phyloP scores from a whole-genome alignment of 139 green algal genomes.

The Auxenochlorella pyrenoidosa region DNA sequence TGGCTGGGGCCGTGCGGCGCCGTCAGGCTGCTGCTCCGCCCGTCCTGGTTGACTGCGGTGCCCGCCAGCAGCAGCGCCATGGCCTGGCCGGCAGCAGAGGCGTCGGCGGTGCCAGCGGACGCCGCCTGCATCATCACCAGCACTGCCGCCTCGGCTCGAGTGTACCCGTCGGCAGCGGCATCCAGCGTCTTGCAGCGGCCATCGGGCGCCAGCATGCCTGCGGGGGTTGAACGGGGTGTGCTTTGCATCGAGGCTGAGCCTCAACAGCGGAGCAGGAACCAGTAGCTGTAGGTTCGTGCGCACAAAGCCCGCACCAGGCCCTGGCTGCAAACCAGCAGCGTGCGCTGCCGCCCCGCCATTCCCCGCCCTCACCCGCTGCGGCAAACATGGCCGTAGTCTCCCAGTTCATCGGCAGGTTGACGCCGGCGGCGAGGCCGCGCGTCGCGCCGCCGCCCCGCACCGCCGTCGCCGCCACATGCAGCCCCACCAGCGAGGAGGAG shows the following conservation, averaged over 20 bases:
- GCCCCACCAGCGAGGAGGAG: constrained; percentile 76
- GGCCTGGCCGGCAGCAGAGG: background rate
- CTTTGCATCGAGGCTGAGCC: no score
- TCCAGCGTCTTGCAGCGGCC: constrained; percentile 63
- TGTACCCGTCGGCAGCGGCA: constrained; percentile 59
- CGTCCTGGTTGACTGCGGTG: constrained; percentile 60
- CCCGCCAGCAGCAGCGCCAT: constrained; percentile 13
- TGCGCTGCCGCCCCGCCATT: constrained; percentile 52
- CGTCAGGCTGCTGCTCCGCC: constrained; percentile 54
- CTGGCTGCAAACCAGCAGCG: background rate
- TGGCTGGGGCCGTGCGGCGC: constrained; percentile 69
- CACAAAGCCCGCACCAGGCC: no score
- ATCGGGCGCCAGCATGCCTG: constrained; percentile 63
- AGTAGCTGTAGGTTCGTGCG: no score
- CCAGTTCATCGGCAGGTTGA: constrained; percentile 59
- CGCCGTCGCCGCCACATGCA: constrained; percentile 51
- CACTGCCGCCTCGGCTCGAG: constrained; percentile 56
- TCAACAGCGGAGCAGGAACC: no score
- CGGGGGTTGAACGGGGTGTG: background rate
- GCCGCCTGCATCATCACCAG: constrained; percentile 41
- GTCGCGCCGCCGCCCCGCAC: background rate
- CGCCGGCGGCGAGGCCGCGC: constrained; percentile 41
- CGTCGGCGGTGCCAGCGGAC: no score
- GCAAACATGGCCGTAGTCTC: constrained; percentile 51
- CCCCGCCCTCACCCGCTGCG: constrained; percentile 37